Evolutionary conservation across 2,329 filamentous ascomycete species (phyloP), one percentile per base, ranked within the genome.

Genomic region (Aureobasidium mangrovei): DNA sequence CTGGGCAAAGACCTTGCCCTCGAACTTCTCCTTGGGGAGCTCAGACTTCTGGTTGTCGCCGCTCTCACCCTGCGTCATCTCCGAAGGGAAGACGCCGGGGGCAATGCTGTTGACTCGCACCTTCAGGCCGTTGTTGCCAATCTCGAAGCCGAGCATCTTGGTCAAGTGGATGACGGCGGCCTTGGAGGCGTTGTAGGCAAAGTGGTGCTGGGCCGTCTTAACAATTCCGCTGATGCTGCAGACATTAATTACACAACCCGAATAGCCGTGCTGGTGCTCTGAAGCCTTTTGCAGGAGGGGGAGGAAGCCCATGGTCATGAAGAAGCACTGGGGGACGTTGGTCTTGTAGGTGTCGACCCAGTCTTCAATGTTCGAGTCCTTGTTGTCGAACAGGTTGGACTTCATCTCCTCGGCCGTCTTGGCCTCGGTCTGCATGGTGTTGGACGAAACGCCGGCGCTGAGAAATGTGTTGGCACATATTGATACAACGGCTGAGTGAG

Each of bases 61-160:
- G 55, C 72, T 75, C 44, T 74, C 73, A 4, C 72, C 69, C 0
- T 78, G 73, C 2, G 78, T 82, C 76, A 82, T 81, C 65, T 81
- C 77, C 10, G 72, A 75, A 0, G 78, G 77, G 63, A 82, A 82
- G 3, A 81, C 71, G 43, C 76, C 77, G 0, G 78, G 79, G 2
- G 78, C 76, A 59, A 82, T 80, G 44, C 69, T 72, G 64, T 83
- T 82, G 58, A 82, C 71, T 10, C 79, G 67, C 49, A 82, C 74
- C 64, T 80, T 78, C 47, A 80, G 66, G 4, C 69, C 72, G 32
- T 71, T 70, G 39, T 74, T 71, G n/a, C 74, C 71, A 29, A 82
- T 72, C 55, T 80, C 76, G 7, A 71, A 71, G 0, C 78, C 76
- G 7, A 82, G 69, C 70, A 80, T 72, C 60, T 75, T 74, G 28